Base-by-base conservation (phyloP, 129 eudicot species). In the Saussurea involucrata region DNA sequence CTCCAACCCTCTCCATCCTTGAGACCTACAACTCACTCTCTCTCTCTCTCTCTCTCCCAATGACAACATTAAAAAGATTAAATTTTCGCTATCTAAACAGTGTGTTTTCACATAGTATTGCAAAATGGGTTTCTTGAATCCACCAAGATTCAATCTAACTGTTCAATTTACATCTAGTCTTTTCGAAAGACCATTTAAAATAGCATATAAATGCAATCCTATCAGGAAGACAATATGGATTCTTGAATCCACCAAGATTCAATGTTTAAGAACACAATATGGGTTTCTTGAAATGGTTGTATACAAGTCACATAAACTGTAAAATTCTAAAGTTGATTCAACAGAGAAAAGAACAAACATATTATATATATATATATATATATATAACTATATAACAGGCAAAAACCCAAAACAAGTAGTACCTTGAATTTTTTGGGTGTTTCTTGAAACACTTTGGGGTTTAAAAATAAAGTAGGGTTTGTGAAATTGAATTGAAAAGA, bases 381-480 rank as follows among this genome's bases (percentile, higher is more conserved):
- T 7, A 57, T 34, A n/a, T 34, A 36, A 8, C n/a, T n/a, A n/a
- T n/a, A 24, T 22, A 34, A 75, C 15, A 61, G 11, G 24, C n/a
- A 55, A 25, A 15, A 36, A 61, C 17, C 29, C 53, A 31, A 78
- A 71, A 65, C 24, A 70, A 46, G 57, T 13, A 13, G n/a, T 13
- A 17, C 21, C 18, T 49, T 49, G 58, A 49, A 49, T 0, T 49
- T 49, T 20, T 11, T 9, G 49, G 20, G 18, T 7, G 18, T 49
- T 46, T 46, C 72, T 36, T 69, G 22, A 25, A 58, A 71, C 42
- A 24, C 13, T 13, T 77, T 64, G 61, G 78, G 78, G 57, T 3
- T 61, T 29, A 3, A 24, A 63, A 10, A 34, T 13, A 0, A 76
- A 77, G 21, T 25, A 37, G 82, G 82, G 71, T 70, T 77, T 68